phyloP scores from a whole-genome alignment of 2,329 filamentous ascomycete genomes.

The Ceratocystis diversiconidia region DNA sequence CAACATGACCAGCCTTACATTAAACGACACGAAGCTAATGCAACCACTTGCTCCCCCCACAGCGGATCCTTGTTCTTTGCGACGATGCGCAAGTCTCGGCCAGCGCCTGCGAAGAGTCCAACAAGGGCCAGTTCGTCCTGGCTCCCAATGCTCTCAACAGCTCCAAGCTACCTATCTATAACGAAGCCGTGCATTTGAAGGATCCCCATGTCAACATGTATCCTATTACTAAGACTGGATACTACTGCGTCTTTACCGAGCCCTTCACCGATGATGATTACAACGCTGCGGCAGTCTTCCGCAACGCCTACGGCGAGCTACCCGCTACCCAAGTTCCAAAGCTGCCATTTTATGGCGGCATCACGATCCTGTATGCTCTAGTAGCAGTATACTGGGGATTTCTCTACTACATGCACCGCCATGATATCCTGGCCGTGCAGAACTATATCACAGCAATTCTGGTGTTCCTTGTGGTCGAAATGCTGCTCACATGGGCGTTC shows the following conservation, averaged over 20 bases:
- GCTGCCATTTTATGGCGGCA: slow-evolving; percentile 87
- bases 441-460: slow-evolving; percentile 98
- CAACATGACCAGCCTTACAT: not conserved
- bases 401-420: slow-evolving; percentile 83
- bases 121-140: slow-evolving; percentile 75
- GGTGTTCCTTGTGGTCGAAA: slow-evolving; percentile 84
- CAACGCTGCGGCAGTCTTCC: slow-evolving; percentile 71
- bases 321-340: slow-evolving; percentile 93
- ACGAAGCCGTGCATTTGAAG: slow-evolving; percentile 69
- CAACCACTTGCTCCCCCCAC: slow-evolving; percentile 10
- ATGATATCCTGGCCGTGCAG: slow-evolving; percentile 91
- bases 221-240: slow-evolving; percentile 75
- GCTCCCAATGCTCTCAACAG: slow-evolving; percentile 57
- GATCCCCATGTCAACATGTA: slow-evolving; percentile 64
- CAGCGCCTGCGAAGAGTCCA: slow-evolving; percentile 58
- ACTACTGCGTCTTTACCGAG: slow-evolving; percentile 82
- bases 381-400: slow-evolving; percentile 83
- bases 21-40: slow-evolving; percentile 29
- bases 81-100: slow-evolving; percentile 53
- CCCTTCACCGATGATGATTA: slow-evolving; percentile 57
- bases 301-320: slow-evolving; percentile 92
- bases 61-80: slow-evolving; percentile 48
- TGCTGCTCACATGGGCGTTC: slow-evolving; percentile 97
- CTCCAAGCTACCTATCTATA: slow-evolving; percentile 59
- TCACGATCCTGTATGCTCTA: slow-evolving; percentile 86